phyloP scores from a whole-genome alignment of 2,329 filamentous ascomycete species.

The Exophiala xenobiotica region DNA sequence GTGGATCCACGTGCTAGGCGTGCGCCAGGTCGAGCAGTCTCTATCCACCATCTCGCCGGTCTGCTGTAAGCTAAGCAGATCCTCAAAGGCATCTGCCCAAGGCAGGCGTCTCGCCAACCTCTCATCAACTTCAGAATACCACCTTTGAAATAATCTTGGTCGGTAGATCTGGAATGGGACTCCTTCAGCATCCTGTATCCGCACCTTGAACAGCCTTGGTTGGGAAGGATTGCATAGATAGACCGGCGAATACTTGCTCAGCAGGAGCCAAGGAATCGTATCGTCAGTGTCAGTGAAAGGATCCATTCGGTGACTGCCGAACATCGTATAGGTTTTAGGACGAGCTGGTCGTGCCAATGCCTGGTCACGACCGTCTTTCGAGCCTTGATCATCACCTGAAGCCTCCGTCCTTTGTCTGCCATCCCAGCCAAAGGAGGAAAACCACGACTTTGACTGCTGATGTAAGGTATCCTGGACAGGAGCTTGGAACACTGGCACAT shows the following conservation, averaged over 20 bases:
- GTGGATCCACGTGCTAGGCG: slow-evolving; percentile 41
- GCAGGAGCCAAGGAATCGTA: slow-evolving; percentile 43
- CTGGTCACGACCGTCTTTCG: background rate
- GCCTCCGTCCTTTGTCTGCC: slow-evolving; percentile 15
- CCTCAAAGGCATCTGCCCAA: slow-evolving; percentile 61
- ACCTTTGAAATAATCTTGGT: slow-evolving; percentile 22
- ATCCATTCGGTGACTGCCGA: slow-evolving; percentile 25
- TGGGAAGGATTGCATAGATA: slow-evolving; percentile 26
- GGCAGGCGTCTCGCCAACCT: slow-evolving; percentile 39
- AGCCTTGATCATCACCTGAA: background rate
- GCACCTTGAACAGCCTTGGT: slow-evolving; percentile 22
- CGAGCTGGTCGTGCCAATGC: background rate
- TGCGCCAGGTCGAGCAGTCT: slow-evolving; percentile 29
- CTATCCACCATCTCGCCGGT: slow-evolving; percentile 44
- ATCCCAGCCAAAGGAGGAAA: slow-evolving; percentile 24
- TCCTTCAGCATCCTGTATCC: slow-evolving; percentile 21
- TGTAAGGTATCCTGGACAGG: slow-evolving; percentile 1
- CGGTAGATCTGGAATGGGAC: slow-evolving; percentile 22
- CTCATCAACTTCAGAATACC: slow-evolving; percentile 33
- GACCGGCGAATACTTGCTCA: slow-evolving; percentile 57
- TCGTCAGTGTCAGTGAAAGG: slow-evolving; percentile 38
- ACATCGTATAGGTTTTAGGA: slow-evolving; percentile 18
- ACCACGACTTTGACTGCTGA: slow-evolving; percentile 12
- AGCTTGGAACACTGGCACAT: slow-evolving; percentile 8
- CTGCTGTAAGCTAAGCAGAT: slow-evolving; percentile 53